phyloP scores from a whole-genome alignment of 768 basidiomycete genomes.

The Phaeotremella fagi region DNA sequence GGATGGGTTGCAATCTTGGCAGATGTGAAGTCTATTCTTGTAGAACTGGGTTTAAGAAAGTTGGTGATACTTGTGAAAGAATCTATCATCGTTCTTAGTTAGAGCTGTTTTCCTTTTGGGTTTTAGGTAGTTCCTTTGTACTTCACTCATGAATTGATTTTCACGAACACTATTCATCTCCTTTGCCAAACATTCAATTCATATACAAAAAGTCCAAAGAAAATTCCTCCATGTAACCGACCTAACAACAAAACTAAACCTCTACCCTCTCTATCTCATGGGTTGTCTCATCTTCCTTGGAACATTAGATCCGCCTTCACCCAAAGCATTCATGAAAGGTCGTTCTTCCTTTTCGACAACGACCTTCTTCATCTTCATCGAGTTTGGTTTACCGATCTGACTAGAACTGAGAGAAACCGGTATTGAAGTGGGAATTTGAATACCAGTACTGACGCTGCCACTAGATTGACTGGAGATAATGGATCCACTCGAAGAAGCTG shows the following conservation, averaged over 20 bases:
- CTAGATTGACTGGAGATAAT: background rate
- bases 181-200: too few relatives aligned
- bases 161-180: too few relatives aligned
- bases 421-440: background rate
- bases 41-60: constrained; percentile 23
- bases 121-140: too few relatives aligned
- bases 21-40: constrained; percentile 47
- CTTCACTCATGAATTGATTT: too few relatives aligned
- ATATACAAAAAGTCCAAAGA: too few relatives aligned
- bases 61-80: constrained; percentile 3
- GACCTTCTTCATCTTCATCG: background rate
- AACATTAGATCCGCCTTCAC: constrained; percentile 18
- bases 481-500: background rate
- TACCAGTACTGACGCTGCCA: background rate
- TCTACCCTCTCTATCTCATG: background rate
- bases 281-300: constrained; percentile 4
- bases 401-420: background rate
- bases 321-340: constrained; percentile 9
- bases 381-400: background rate
- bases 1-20: constrained; percentile 61
- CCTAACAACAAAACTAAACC: too few relatives aligned
- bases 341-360: constrained; percentile 6
- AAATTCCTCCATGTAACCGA: too few relatives aligned
- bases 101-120: too few relatives aligned
- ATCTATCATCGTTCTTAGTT: too few relatives aligned